A percentile compares a stretch with the other conserved stretches of the same genome.
Evolutionary conservation across 768 basidiomycete genomes (phyloP).

Genomic region (Mycena latifolia): DNA sequence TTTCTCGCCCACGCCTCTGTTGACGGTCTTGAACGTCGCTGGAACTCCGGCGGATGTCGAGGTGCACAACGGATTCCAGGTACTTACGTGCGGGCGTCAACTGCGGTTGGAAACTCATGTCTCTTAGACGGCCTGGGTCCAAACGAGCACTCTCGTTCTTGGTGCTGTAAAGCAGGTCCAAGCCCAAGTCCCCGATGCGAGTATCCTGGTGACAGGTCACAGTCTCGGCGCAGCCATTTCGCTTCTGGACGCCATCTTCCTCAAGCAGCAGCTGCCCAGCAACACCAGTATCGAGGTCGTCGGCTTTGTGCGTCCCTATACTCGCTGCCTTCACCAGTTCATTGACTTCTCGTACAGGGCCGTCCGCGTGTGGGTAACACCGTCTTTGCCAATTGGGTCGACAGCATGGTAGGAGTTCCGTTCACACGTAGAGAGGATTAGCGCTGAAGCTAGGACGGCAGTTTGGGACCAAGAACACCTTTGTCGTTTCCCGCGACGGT

Average conservation of each 20-base stretch:
- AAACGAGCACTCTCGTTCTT: slow-evolving; percentile 18
- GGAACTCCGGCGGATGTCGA: slow-evolving; percentile 11
- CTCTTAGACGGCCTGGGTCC: slow-evolving; percentile 20
- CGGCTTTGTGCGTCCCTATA: slow-evolving; percentile 7
- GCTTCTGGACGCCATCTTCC: slow-evolving; percentile 23
- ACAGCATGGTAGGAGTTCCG: slow-evolving; percentile 9
- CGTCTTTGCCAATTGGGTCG: slow-evolving; percentile 15
- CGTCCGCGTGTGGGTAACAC: slow-evolving; percentile 22
- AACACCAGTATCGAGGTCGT: slow-evolving; percentile 23
- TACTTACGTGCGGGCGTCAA: background rate
- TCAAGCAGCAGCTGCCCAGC: slow-evolving; percentile 24
- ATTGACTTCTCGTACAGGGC: slow-evolving; percentile 4
- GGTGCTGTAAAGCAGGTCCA: slow-evolving; percentile 14
- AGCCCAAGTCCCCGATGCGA: slow-evolving; percentile 13
- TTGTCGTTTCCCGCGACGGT: slow-evolving; percentile 25
- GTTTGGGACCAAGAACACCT: slow-evolving; percentile 20
- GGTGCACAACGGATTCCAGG: slow-evolving; percentile 26
- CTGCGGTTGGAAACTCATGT: background rate
- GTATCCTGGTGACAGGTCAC: slow-evolving; percentile 12
- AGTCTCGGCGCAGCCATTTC: slow-evolving; percentile 19
- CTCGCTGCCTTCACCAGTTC: background rate
- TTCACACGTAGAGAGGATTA: background rate
- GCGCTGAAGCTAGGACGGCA: background rate
- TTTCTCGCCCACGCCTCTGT: slow-evolving; percentile 11
- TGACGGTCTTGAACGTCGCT: slow-evolving; percentile 20